Conservation (phyloP, 2,329 filamentous ascomycete genomes). For the Talaromyces sp. region DNA sequence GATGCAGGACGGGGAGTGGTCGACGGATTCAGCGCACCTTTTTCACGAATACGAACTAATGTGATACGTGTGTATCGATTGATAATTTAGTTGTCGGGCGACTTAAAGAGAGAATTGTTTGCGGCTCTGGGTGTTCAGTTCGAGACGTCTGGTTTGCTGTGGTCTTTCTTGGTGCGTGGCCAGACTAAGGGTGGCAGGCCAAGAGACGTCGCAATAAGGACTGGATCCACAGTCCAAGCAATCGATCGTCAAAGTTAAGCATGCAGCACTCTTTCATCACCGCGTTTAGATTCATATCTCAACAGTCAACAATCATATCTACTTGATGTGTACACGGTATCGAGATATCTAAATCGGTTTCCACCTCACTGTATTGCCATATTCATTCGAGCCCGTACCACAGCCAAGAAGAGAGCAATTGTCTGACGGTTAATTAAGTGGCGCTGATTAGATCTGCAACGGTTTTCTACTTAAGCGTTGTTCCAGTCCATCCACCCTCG, state of each 20-base stretch:
- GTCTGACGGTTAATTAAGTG: too few species aligned
- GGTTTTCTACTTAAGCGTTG: neutral
- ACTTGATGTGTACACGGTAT: too few species aligned
- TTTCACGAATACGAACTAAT: too few species aligned
- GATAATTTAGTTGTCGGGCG: too few species aligned
- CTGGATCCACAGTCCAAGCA: neutral
- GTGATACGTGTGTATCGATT: neutral
- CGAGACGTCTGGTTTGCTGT: neutral
- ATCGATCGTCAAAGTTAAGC: neutral
- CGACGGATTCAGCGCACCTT: neutral
- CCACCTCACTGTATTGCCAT: too few species aligned
- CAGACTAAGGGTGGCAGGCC: neutral
- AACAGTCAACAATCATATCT: too few species aligned
- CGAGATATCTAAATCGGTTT: too few species aligned
- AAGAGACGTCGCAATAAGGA: neutral
- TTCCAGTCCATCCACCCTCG: neutral
- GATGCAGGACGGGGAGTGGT: neutral
- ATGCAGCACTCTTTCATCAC: neutral
- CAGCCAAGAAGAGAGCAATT: too few species aligned
- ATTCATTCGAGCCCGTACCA: too few species aligned
- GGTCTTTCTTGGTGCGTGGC: neutral
- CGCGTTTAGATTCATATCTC: too few species aligned
- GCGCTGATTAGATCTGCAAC: constrained; percentile 2
- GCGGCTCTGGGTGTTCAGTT: neutral
- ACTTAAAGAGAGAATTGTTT: neutral